Base-by-base conservation (phyloP, 306 rosid species). In the Senna tora region DNA sequence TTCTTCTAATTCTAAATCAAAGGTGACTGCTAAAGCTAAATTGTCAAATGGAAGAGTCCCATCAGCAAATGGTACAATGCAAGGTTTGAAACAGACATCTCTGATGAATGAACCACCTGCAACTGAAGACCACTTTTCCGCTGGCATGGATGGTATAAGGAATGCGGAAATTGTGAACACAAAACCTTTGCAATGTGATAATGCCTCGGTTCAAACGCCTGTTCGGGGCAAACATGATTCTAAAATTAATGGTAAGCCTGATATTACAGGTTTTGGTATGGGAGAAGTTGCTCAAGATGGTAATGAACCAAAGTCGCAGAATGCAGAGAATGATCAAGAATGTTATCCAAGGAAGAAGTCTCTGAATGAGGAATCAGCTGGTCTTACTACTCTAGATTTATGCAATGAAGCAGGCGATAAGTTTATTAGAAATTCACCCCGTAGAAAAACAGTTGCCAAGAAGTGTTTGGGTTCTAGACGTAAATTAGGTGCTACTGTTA, bases 391-490 rank as follows among this genome's bases (percentile, higher is more conserved):
- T 47, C 39, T 71, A 59, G 76, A 67, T 62, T 43, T 82, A 51
- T 67, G 72, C 54, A 80, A 59, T 42, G 76, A 77, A 76, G 87
- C 69, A 68, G 79, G 61, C 47, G 75, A 47, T 59, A 64, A 67
- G 65, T 68, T 32, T 46, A 62, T 43, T 60, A 71, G 60, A 38
- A 83, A 84, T 50, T 79, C 81, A 12, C 77, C 71, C 49, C 59
- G 84, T 67, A 84, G 78, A 78, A 87, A 80, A 82, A 72, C 65
- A 20, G 11, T 67, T 59, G 83, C 86, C 78, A 86, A 84, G 83
- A 87, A 75, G 83, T 84, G 78, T 78, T 49, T 82, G 56, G 99
- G 91, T 81, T 82, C 91, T 58, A 81, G 90, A 75, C 80, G 67
- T 45, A 86, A 76, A 85, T 53, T 67, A 67, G 80, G 76, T 66